Evolutionary conservation across 495 filamentous ascomycete species (phyloP), one percentile per base, ranked within the genome.

Genomic region (Aspergillus indologenus): DNA sequence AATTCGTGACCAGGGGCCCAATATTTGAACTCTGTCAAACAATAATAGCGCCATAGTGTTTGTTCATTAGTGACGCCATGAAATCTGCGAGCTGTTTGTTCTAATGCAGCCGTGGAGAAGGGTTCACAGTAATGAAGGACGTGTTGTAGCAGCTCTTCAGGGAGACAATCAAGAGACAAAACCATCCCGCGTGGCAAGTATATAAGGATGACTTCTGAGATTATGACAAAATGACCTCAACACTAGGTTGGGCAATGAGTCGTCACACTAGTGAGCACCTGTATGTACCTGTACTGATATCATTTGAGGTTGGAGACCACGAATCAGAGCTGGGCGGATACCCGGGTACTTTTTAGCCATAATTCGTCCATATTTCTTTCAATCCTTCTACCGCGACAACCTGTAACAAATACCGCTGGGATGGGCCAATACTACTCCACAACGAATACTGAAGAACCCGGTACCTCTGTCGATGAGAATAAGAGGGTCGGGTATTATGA

Each of bases 401-500:
- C n/a, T n/a, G 26, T 4, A 29, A 29, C 12, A 9, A 40, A 6
- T 11, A 40, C 34, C 12, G 12, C 12, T 40, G 6, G 12, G 2
- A 96, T 96, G 92, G 91, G 92, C 53, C 90, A 90, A 58, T 79
- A 85, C 68, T 90, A 96, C 68, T 94, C 90, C 15, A 51, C 48
- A 22, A 81, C 85, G 5, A 66, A 75, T 53, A 71, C 70, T 45
- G 66, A 73, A 53, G 65, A 67, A n/a, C n/a, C n/a, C n/a, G 55
- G 62, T 23, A 8, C 26, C 61, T 5, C 64, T 56, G 17, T 19
- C 61, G 26, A 59, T 55, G 12, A n/a, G n/a, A 70, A 72, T 20
- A 68, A 71, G 24, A 96, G 91, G 73, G 87, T 82, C 45, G 93
- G 92, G 66, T 98, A 97, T 71, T 99, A 99, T 73, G 90, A 96